Evolutionary conservation across 345 rosid genomes (phyloP).

Genomic region (Iberis pinnata): DNA sequence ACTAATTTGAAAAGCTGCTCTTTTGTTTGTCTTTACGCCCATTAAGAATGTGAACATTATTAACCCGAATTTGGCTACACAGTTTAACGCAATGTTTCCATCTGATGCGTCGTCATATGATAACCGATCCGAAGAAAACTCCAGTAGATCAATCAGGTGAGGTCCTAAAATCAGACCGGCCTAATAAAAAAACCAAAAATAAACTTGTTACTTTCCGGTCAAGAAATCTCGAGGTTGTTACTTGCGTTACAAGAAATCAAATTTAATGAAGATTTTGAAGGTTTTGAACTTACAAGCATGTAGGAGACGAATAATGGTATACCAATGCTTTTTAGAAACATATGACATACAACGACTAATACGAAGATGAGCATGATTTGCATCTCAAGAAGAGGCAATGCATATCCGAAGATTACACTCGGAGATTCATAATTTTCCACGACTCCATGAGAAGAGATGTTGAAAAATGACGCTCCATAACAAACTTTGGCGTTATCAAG

Average conservation of each 20-base stretch:
- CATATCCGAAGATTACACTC: constrained; percentile 17
- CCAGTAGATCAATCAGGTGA: constrained; percentile 14
- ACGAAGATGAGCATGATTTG: constrained; percentile 21
- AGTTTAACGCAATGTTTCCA: constrained; percentile 24
- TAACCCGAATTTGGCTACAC: constrained; percentile 33
- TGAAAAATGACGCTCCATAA: constrained; percentile 13
- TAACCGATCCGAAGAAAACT: constrained; percentile 12
- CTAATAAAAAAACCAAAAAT: not conserved
- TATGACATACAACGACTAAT: constrained; percentile 5
- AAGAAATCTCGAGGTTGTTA: not conserved
- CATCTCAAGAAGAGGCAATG: constrained; percentile 31
- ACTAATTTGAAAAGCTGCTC: constrained; percentile 8
- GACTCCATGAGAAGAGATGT: constrained; percentile 25
- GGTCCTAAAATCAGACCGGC: constrained; percentile 28
- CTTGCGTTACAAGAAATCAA: not conserved
- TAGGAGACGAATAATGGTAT: constrained; percentile 24
- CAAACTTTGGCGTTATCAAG: not conserved
- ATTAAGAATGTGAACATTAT: constrained; percentile 39
- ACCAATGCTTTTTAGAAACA: constrained; percentile 25
- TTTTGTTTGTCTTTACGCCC: constrained; percentile 44
- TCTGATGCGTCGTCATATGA: constrained; percentile 9
- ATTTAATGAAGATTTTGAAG: not conserved
- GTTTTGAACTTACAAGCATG: constrained; percentile 24
- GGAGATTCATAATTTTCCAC: constrained; percentile 6
- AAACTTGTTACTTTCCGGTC: not conserved